Conservation (phyloP, 2,329 filamentous ascomycete species). For the Penicillium italicum region DNA sequence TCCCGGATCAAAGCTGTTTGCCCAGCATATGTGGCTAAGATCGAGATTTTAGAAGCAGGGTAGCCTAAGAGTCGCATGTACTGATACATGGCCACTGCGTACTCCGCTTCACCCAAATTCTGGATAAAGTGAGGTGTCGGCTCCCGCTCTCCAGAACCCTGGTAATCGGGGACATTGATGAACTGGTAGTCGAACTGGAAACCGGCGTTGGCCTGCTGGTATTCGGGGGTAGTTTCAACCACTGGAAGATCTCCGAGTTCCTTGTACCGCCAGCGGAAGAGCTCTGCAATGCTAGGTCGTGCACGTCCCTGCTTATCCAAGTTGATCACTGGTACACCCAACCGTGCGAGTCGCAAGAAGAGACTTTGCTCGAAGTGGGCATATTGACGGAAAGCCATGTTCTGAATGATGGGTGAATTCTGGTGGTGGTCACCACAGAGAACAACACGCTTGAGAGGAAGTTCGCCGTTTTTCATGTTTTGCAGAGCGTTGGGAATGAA, state of each 20-base stretch:
- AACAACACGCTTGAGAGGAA: conserved; percentile 80
- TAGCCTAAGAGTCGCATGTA: conserved; percentile 98
- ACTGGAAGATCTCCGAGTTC: conserved; percentile 73
- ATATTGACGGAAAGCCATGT: conserved; percentile 88
- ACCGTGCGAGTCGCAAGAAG: conserved; percentile 82
- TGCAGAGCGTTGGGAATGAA: conserved; percentile 96
- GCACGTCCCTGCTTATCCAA: conserved; percentile 93
- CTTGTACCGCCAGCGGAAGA: conserved; percentile 92
- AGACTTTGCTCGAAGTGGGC: conserved; percentile 94
- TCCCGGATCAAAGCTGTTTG: conserved; percentile 85
- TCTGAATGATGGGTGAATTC: conserved; percentile 94
- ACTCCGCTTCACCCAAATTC: conserved; percentile 95
- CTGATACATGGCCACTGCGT: conserved; percentile 89
- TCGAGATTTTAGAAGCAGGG: conserved; percentile 75
- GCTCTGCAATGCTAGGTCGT: conserved; percentile 75
- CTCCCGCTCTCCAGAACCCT: conserved; percentile 80
- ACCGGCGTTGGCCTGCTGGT: conserved; percentile 78
- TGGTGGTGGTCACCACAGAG: conserved; percentile 94
- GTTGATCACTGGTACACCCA: conserved; percentile 86
- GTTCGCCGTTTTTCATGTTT: conserved; percentile 67
- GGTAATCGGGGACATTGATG: conserved; percentile 91
- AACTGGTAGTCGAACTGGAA: conserved; percentile 96
- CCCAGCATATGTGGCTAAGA: conserved; percentile 89
- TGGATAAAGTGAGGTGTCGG: conserved; percentile 93
- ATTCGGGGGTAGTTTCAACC: conserved; percentile 67